phyloP scores from a whole-genome alignment of 2,329 filamentous ascomycete species.

The Aspergillus piperis region DNA sequence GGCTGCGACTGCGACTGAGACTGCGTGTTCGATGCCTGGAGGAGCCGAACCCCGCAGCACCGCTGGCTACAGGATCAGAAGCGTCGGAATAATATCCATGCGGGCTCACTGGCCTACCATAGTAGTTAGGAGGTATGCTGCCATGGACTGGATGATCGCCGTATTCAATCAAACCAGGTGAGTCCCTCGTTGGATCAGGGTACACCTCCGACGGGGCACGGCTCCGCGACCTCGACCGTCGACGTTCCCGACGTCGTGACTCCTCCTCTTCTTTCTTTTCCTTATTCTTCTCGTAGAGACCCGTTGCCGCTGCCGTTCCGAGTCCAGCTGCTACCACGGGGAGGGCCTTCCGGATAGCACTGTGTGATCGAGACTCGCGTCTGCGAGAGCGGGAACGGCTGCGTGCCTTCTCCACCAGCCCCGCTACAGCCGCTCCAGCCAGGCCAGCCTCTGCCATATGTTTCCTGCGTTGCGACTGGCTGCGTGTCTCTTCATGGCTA shows the following conservation, averaged over 20 bases:
- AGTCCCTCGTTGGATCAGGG: constrained; percentile 44
- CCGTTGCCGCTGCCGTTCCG: constrained; percentile 62
- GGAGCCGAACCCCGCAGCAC: constrained; percentile 29
- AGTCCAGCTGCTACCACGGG: constrained; percentile 64
- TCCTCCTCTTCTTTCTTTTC: constrained; percentile 57
- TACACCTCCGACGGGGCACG: constrained; percentile 43
- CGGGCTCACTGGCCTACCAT: constrained; percentile 43
- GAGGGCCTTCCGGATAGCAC: constrained; percentile 57
- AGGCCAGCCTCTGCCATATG: constrained; percentile 63
- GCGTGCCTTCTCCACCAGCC: constrained; percentile 59
- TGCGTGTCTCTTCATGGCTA: constrained; percentile 32
- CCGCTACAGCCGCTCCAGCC: constrained; percentile 63
- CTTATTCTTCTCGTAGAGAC: constrained; percentile 64
- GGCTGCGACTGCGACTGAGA: constrained; percentile 52
- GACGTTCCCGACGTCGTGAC: constrained; percentile 36
- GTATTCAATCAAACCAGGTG: constrained; percentile 62
- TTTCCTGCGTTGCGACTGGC: constrained; percentile 55
- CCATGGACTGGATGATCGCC: constrained; percentile 63
- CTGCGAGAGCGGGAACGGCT: constrained; percentile 59
- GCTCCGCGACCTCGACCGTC: constrained; percentile 51
- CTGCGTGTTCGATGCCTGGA: constrained; percentile 43
- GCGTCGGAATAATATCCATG: constrained; percentile 45
- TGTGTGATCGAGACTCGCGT: constrained; percentile 55
- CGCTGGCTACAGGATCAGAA: constrained; percentile 44
- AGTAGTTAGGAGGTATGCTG: constrained; percentile 53